Evolutionary conservation across 2,329 filamentous ascomycete species (phyloP).

Genomic region (Septoria petroselini): DNA sequence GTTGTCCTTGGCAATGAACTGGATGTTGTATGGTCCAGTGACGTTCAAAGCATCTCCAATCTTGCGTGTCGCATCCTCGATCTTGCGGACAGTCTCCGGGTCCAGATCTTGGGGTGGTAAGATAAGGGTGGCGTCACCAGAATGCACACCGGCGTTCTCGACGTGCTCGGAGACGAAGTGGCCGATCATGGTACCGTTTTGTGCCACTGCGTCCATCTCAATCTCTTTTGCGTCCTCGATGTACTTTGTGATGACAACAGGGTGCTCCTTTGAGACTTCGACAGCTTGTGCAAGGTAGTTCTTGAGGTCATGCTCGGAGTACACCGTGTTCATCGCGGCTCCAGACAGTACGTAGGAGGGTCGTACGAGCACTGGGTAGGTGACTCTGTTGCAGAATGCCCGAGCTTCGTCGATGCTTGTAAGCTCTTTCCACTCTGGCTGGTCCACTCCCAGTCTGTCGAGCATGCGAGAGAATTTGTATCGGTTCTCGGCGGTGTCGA

Average conservation of each 20-base stretch:
- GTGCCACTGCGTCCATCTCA: conserved; percentile 97
- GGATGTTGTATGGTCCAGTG: conserved; percentile 96
- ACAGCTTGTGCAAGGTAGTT: conserved; percentile 85
- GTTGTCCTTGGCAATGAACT: conserved; percentile 99
- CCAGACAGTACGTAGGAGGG: conserved; percentile 96
- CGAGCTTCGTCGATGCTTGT: conserved; percentile 90
- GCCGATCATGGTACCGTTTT: conserved; percentile 81
- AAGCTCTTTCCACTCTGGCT: conserved; percentile 96
- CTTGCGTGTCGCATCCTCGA: conserved; percentile 92
- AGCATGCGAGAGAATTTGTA: conserved; percentile 99
- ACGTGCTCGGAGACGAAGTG: conserved; percentile 99
- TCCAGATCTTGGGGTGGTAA: conserved; percentile 91
- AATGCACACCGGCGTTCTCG: conserved; percentile 97
- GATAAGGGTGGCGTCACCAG: conserved; percentile 93
- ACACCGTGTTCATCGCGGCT: conserved; percentile 98
- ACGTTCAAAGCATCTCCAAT: conserved; percentile 92
- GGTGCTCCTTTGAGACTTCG: conserved; percentile 91
- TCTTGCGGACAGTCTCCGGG: conserved; percentile 80
- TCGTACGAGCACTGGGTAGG: conserved; percentile 89
- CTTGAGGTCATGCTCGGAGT: conserved; percentile 88
- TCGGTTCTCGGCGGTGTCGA: conserved; percentile 92
- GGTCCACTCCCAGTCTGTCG: conserved; percentile 89
- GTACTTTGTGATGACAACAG: conserved; percentile 98
- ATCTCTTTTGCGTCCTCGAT: conserved; percentile 99
- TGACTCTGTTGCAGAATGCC: conserved; percentile 80